These are phyloP conservation scores for Fusarium nygamai DNA, from an alignment of 2,329 filamentous ascomycete species.

Conservation along the genomic window DNA sequence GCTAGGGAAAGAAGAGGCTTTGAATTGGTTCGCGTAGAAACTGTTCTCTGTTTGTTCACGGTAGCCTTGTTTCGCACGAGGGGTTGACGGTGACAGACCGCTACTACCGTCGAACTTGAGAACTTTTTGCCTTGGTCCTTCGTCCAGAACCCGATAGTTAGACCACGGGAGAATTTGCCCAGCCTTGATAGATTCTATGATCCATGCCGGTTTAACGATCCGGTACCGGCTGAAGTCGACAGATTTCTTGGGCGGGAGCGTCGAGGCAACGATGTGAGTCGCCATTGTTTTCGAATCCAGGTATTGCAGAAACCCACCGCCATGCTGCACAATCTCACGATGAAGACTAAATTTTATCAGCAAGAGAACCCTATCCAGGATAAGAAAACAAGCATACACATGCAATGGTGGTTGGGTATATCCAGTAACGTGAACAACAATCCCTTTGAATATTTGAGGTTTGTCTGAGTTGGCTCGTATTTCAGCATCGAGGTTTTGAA, in stretches of 20 bases:
- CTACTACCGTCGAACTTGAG: conserved; percentile 70
- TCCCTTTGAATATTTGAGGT: conserved; percentile 87
- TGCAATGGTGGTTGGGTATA: conserved; percentile 95
- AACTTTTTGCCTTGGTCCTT: conserved; percentile 83
- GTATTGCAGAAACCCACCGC: conserved; percentile 95
- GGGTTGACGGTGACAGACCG: conserved; percentile 73
- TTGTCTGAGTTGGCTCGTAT: conserved; percentile 76
- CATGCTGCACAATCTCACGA: conserved; percentile 86
- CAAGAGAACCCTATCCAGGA: too few relatives aligned
- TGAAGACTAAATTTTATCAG: conserved; percentile 66
- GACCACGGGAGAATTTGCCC: conserved; percentile 88
- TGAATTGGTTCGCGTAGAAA: conserved; percentile 82
- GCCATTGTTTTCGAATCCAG: conserved; percentile 93
- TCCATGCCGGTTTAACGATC: conserved; percentile 94
- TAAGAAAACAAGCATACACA: conserved; percentile 58
- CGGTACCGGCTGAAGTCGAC: conserved; percentile 89
- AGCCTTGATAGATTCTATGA: conserved; percentile 86
- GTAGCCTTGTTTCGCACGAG: conserved; percentile 70
- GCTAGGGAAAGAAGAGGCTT: conserved; percentile 46
- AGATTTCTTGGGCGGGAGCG: conserved; percentile 89
- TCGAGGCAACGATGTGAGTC: conserved; percentile 94
- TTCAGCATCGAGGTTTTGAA: conserved; percentile 92
- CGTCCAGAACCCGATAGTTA: conserved; percentile 83
- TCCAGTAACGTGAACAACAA: conserved; percentile 92
- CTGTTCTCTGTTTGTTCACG: conserved; percentile 82